Evolutionary conservation across 768 basidiomycete genomes (phyloP).

Genomic region (Lactarius evosmus): DNA sequence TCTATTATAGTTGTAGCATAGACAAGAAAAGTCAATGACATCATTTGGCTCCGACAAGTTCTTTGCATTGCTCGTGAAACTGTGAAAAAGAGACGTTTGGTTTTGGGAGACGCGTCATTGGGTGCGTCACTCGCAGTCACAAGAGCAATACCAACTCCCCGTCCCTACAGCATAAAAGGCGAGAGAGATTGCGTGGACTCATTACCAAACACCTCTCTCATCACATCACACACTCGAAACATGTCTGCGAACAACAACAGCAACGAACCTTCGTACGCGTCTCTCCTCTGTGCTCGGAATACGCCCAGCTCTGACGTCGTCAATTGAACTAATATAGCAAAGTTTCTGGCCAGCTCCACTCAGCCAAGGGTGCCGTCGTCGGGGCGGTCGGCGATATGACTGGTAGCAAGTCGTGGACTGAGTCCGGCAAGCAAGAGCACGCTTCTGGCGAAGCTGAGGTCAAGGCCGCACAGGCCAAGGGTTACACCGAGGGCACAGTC

Average conservation of each 20-base stretch:
- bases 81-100: background rate
- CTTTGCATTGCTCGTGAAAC: background rate
- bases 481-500: slow-evolving; percentile 46
- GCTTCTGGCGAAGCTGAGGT: slow-evolving; percentile 46
- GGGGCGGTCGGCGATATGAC: slow-evolving; percentile 44
- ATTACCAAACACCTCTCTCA: background rate
- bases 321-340: slow-evolving; percentile 31
- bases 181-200: no score
- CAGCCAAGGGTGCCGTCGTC: slow-evolving; percentile 39
- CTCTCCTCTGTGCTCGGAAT: background rate
- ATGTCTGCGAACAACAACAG: slow-evolving; percentile 24
- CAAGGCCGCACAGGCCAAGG: slow-evolving; percentile 47
- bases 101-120: slow-evolving; percentile 13
- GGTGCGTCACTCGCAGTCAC: slow-evolving; percentile 13
- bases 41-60: slow-evolving; percentile 7
- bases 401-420: slow-evolving; percentile 42
- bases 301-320: background rate
- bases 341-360: slow-evolving; percentile 41
- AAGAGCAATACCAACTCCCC: background rate
- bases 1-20: background rate
- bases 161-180: slow-evolving; percentile 3
- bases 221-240: background rate
- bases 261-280: slow-evolving; percentile 23
- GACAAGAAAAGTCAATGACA: slow-evolving; percentile 13
- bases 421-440: slow-evolving; percentile 51